These are phyloP conservation scores for Anethum foeniculum DNA, from an alignment of 140 eudicot genomes.

Conservation along the genomic window DNA sequence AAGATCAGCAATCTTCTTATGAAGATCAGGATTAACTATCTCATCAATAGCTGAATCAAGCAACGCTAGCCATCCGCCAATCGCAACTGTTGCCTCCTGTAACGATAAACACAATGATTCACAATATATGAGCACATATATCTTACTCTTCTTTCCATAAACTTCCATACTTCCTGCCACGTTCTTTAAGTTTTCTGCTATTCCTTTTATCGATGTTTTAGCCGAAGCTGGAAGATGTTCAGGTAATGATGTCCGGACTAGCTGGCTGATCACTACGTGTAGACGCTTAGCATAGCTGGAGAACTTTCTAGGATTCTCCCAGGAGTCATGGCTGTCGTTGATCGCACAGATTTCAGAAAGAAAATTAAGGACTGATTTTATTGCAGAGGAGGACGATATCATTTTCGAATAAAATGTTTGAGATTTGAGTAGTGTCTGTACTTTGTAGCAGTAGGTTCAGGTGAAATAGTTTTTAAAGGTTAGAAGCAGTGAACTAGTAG, in stretches of 20 bases:
- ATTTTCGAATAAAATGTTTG: slow-evolving; percentile 1
- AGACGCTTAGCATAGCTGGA: slow-evolving; percentile 24
- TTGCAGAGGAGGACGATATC: slow-evolving; percentile 11
- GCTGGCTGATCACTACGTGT: slow-evolving; percentile 18
- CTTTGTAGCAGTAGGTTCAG: not conserved
- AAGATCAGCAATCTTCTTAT: slow-evolving; percentile 31
- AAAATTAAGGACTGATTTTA: slow-evolving; percentile 2
- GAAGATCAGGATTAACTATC: slow-evolving; percentile 20
- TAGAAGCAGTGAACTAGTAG: not conserved
- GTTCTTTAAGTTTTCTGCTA: slow-evolving; percentile 20
- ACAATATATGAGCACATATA: slow-evolving; percentile 30
- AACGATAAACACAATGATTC: slow-evolving; percentile 16
- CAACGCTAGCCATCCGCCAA: slow-evolving; percentile 37
- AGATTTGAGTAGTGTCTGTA: too few relatives aligned
- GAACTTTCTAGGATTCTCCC: slow-evolving; percentile 30
- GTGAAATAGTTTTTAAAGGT: not conserved
- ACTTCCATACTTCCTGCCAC: slow-evolving; percentile 16
- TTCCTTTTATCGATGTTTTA: slow-evolving; percentile 29
- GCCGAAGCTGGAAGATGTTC: slow-evolving; percentile 20
- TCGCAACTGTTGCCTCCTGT: slow-evolving; percentile 25
- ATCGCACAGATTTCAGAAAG: slow-evolving; percentile 10
- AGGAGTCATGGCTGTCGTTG: slow-evolving; percentile 14
- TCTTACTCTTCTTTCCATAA: slow-evolving; percentile 25
- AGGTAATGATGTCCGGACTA: slow-evolving; percentile 14
- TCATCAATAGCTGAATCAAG: slow-evolving; percentile 19